Base-by-base conservation (phyloP, 139 green algal species). In the Micractinium conductrix region DNA sequence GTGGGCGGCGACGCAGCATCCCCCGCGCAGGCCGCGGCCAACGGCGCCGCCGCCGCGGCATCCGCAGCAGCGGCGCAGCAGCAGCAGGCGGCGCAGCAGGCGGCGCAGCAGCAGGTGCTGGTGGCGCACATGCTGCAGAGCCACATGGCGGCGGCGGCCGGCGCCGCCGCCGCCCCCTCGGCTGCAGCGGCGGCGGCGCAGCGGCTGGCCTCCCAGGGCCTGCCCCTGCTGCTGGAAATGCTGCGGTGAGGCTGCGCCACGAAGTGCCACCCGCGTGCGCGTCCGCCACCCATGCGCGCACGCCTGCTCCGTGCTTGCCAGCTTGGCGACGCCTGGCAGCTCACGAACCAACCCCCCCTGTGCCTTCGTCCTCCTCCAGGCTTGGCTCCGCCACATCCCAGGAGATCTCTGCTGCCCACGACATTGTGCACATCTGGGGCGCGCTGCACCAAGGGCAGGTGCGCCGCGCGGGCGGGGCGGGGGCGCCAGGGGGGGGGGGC, bases 341-440 rank as follows among this genome's bases (percentile, higher is more conserved):
- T 28, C 28, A 33, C 38, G 42, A 5, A 12, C 4, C 5, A 38
- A 60, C 44, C 72, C 45, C 30, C 30, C 45, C 26, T 43, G n/a
- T 14, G 30, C 44, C 16, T 30, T 28, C 45, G 3, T 14, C 19
- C 8, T 33, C 71, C 33, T 50, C 48, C 80, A 85, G 80, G 70
- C 37, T 85, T 37, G 40, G 28, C 50, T 33, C 50, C 7, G 35
- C 16, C 21, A 21, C 35, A 4, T 58, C 71, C 10, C 42, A 37
- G 8, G 81, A 86, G 58, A 44, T 86, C 0, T 48, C 38, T 2
- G 37, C 19, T 12, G 72, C 72, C 22, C 72, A 81, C 33, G 81
- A 86, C 44, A 45, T 86, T 33, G 55, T 86, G 42, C 81, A 58
- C 55, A 74, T 86, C 24, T 86, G 81, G 81, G 55, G 33, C n/a